phyloP scores from a whole-genome alignment of 805 yeast species.

The Monosporozyma aerobia region DNA sequence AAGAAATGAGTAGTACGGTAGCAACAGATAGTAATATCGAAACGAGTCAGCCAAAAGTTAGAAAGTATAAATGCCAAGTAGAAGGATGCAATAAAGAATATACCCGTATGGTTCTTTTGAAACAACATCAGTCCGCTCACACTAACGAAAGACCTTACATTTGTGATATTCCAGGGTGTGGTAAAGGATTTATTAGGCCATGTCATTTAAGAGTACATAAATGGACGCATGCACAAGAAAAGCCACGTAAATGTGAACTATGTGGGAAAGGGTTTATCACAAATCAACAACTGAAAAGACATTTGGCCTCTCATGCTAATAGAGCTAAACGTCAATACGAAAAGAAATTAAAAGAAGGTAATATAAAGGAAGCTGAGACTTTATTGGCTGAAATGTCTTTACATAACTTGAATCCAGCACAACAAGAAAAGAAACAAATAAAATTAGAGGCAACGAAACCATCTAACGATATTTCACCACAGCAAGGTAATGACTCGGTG shows the following conservation, averaged over 20 bases:
- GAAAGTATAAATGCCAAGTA: constrained; percentile 37
- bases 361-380: background rate
- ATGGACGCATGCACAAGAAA: constrained; percentile 52
- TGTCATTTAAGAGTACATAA: constrained; percentile 75
- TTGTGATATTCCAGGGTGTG: constrained; percentile 50
- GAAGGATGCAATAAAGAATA: constrained; percentile 46
- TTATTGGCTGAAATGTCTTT: background rate
- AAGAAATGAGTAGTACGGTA: background rate
- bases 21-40: background rate
- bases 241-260: constrained; percentile 46
- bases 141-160: constrained; percentile 68
- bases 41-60: constrained; percentile 11
- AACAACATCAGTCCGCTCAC: constrained; percentile 69
- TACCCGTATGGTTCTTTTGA: constrained; percentile 46
- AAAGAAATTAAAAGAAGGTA: constrained; percentile 1
- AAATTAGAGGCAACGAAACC: background rate
- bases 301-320: constrained; percentile 47
- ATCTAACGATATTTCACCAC: background rate
- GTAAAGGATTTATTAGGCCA: constrained; percentile 57
- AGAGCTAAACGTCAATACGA: constrained; percentile 11
- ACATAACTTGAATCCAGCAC: background rate
- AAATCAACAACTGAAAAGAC: constrained; percentile 49
- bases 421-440: background rate
- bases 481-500: background rate
- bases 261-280: constrained; percentile 58